phyloP scores from a whole-genome alignment of 1,284 basidiomycete genomes.

The Anthracocystis panici-leucophaei region DNA sequence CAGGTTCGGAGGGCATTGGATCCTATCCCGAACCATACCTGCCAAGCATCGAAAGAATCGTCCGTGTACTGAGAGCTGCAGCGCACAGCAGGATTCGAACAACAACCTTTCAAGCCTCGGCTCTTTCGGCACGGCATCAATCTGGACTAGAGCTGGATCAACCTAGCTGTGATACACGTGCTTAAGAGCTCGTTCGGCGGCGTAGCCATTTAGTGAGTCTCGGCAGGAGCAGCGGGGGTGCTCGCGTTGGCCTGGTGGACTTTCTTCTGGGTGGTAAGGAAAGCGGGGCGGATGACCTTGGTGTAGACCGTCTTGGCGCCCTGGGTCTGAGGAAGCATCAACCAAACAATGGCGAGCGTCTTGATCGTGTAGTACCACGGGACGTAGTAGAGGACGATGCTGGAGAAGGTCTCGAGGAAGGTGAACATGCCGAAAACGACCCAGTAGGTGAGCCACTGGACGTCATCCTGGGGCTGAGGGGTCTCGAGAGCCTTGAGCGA shows the following conservation, averaged over 20 bases:
- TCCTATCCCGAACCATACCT: slow-evolving; percentile 1
- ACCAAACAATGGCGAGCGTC: slow-evolving; percentile 85
- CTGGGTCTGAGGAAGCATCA: slow-evolving; percentile 86
- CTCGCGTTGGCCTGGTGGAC: slow-evolving; percentile 53
- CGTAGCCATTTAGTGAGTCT: slow-evolving; percentile 43
- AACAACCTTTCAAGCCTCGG: neutral
- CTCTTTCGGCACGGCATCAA: neutral
- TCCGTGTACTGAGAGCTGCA: neutral
- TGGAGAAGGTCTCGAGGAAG: slow-evolving; percentile 68
- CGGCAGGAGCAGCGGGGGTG: slow-evolving; percentile 48
- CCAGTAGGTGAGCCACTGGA: slow-evolving; percentile 70
- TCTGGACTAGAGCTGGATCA: too few relatives aligned
- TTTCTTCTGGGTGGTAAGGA: slow-evolving; percentile 53
- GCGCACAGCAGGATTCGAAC: neutral
- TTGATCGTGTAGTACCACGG: slow-evolving; percentile 88
- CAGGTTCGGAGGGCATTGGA: slow-evolving; percentile 5
- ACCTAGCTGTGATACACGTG: neutral
- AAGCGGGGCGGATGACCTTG: slow-evolving; percentile 65
- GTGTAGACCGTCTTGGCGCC: slow-evolving; percentile 69
- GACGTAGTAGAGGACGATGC: slow-evolving; percentile 74
- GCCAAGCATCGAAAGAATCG: neutral
- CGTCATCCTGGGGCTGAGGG: slow-evolving; percentile 68
- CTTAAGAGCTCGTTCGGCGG: neutral
- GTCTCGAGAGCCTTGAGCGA: slow-evolving; percentile 68
- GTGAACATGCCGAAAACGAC: slow-evolving; percentile 69